phyloP scores from a whole-genome alignment of 169 alveolate genomes.

The Plasmodium billcollinsi region DNA sequence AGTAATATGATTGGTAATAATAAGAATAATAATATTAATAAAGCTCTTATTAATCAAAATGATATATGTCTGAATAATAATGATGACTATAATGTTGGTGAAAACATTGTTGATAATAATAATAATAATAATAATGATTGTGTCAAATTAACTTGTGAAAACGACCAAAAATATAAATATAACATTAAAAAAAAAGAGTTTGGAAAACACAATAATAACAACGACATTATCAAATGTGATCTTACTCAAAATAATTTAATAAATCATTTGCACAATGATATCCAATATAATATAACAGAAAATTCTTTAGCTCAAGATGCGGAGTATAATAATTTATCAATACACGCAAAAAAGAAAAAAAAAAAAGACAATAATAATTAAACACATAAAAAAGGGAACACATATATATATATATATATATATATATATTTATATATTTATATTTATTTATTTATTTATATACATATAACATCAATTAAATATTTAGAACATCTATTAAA shows the following conservation, averaged over 20 bases:
- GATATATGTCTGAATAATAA: neutral
- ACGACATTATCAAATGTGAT: conserved; percentile 13
- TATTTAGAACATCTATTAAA: too few relatives aligned
- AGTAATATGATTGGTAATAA: neutral
- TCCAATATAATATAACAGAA: conserved; percentile 26
- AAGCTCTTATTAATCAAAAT: neutral
- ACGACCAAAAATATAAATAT: neutral
- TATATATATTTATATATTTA: conserved; percentile 2
- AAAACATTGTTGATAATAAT: neutral
- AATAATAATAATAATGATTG: neutral
- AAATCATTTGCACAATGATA: conserved; percentile 31
- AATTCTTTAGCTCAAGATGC: conserved; percentile 11
- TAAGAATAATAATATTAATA: neutral
- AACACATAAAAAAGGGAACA: neutral
- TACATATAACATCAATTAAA: too few relatives aligned
- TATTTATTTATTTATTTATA: neutral
- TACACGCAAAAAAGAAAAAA: conserved; percentile 13
- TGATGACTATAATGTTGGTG: neutral
- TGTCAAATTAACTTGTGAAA: neutral
- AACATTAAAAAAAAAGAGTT: conserved; percentile 2
- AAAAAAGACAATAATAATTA: conserved; percentile 8
- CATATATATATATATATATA: neutral
- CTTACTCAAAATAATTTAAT: conserved; percentile 43
- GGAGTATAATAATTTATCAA: neutral
- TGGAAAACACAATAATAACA: conserved; percentile 42